Conservation (phyloP, 2,329 filamentous ascomycete species). For the Pseudocercospora macadamiae region DNA sequence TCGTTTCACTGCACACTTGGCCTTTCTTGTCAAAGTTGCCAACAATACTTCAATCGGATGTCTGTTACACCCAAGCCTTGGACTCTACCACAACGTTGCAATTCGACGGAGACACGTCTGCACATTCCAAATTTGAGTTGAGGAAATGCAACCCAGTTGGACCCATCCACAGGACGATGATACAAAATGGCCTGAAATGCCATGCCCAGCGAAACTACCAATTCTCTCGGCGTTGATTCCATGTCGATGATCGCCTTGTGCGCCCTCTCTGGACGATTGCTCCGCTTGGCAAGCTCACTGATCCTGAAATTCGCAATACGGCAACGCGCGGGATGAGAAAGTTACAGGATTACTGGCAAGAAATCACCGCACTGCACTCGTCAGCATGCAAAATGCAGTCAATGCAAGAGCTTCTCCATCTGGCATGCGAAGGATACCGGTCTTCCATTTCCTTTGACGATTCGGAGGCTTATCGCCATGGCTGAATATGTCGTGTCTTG, state of each 20-base stretch:
- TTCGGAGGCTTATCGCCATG: not conserved
- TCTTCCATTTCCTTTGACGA: not conserved
- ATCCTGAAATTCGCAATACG: not conserved
- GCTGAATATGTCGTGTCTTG: slow-evolving; percentile 3
- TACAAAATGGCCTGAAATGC: too few relatives aligned
- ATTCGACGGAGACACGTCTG: not conserved
- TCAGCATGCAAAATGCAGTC: slow-evolving; percentile 4
- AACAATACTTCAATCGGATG: slow-evolving; percentile 8
- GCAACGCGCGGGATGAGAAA: not conserved
- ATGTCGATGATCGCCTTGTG: slow-evolving; percentile 9
- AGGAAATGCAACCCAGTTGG: slow-evolving; percentile 9
- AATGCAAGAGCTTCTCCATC: not conserved
- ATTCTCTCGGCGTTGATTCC: slow-evolving; percentile 6
- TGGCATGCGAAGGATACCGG: not conserved
- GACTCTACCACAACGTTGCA: slow-evolving; percentile 1
- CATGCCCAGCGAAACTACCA: slow-evolving; percentile 17
- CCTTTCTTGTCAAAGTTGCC: slow-evolving; percentile 19
- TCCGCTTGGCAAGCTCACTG: not conserved
- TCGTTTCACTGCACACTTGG: slow-evolving; percentile 26
- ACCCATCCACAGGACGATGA: not conserved
- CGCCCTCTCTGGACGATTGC: not conserved
- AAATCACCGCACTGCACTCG: not conserved
- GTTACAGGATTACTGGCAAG: not conserved
- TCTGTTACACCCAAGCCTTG: slow-evolving; percentile 22
- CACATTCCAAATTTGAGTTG: slow-evolving; percentile 6